Base-by-base conservation (phyloP, 371 early-diverging fungal species). In the Blakeslea trispora region DNA sequence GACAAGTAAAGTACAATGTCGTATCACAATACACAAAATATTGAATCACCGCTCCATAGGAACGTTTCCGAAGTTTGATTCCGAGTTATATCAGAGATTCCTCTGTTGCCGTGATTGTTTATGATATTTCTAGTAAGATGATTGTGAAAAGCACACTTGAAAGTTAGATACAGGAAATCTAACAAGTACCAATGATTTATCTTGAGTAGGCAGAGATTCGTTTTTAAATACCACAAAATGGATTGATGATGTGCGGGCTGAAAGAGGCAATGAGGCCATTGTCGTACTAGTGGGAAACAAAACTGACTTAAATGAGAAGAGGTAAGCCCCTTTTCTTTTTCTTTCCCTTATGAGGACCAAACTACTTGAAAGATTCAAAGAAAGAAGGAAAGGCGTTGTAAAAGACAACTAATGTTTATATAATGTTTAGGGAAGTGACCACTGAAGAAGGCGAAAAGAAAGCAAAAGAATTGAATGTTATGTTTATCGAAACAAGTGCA, bases 261-360 rank as follows among this genome's bases (percentile, higher is more conserved):
- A 97, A 79, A 91, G 98, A 53, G 99, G 99, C 45, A 87, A 89
- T 68, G 96, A 98, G 67, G 97, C 95, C 17, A 95, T 97, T 57
- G 92, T 99, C 47, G 93, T 99, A 28, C 76, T 99, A 17, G 98
- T 99, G 8, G 99, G 99, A 17, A 99, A 99, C 85, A 99, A 99
- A 82, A 94, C 93, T 3, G 99, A 99, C 74, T 68, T 99, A 57
- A 86, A 80, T 56, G 94, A 97, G 43, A 94, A 94, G 66, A 83
- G 97, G 89, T 88, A 32, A 24, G 10, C 14, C 10, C 22, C 9
- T 11, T 40, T 28, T 7, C 7, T 28, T 28, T 28, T 7, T 28
- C n/a, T n/a, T n/a, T n/a, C n/a, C n/a, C n/a, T n/a, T n/a, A n/a
- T n/a, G n/a, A n/a, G n/a, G n/a, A n/a, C n/a, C n/a, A n/a, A n/a